These are phyloP conservation scores for Zasmidium citrigriseum DNA, from an alignment of 2,329 filamentous ascomycete genomes.

Conservation along the genomic window DNA sequence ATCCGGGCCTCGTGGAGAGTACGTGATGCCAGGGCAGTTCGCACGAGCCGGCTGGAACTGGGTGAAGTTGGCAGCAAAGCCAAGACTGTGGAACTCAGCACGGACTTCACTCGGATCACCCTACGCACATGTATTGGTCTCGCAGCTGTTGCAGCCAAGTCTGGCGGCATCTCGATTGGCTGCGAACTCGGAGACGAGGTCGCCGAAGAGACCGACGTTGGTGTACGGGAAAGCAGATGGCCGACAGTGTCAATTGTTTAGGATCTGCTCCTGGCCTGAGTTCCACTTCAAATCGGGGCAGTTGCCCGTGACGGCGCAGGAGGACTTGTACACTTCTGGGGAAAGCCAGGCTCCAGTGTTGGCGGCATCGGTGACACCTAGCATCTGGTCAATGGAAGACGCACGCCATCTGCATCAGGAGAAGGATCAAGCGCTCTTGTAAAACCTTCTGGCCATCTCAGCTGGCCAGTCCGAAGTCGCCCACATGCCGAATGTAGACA, in stretches of 20 bases:
- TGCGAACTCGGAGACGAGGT: not conserved
- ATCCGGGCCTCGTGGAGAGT: no score
- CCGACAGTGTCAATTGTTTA: not conserved
- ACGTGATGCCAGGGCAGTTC: no score
- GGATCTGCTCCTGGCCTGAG: not conserved
- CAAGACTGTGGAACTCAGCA: no score
- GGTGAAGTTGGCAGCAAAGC: no score
- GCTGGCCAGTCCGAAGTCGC: no score
- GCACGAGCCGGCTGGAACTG: no score
- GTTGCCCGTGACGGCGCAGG: not conserved
- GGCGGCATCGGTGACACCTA: not conserved
- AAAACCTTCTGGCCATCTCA: no score
- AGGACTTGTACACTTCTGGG: not conserved
- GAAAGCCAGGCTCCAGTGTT: not conserved
- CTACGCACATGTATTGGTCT: not conserved
- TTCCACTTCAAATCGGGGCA: not conserved
- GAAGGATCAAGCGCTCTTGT: no score
- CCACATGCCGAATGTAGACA: no score
- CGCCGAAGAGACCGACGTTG: not conserved
- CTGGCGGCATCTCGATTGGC: not conserved
- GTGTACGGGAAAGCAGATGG: not conserved
- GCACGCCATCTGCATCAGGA: no score
- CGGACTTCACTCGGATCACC: no score
- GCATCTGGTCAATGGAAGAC: no score
- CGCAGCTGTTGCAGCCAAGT: not conserved